phyloP scores from a whole-genome alignment of 78 protist genomes.

The Dictyostelium intermedium region DNA sequence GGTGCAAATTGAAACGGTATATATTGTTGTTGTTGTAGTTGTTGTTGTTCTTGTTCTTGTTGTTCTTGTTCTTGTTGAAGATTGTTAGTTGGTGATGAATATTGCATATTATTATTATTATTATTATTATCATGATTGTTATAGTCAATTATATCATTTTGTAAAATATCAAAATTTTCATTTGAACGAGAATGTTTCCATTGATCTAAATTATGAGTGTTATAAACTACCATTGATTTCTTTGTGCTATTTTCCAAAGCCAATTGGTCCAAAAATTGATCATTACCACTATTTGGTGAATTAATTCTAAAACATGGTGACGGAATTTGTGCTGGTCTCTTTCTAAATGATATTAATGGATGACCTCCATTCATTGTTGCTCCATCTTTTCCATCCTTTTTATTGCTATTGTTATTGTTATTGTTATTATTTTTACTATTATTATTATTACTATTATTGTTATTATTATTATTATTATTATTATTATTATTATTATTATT shows the following conservation, averaged over 20 bases:
- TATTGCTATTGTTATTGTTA: background rate
- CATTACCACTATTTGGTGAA: background rate
- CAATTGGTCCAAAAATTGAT: background rate
- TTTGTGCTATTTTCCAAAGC: background rate
- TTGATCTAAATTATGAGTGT: slow-evolving; percentile 10
- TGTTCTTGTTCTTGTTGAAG: background rate
- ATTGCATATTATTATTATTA: background rate
- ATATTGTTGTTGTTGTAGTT: background rate
- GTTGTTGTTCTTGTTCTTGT: background rate
- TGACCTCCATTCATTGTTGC: background rate
- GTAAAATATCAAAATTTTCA: background rate
- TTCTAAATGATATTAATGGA: slow-evolving; percentile 10
- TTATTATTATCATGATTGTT: background rate
- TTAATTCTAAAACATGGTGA: slow-evolving; percentile 10
- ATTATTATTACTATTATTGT: background rate
- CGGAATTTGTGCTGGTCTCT: slow-evolving; percentile 16
- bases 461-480: background rate
- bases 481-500: background rate
- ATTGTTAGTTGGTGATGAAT: background rate
- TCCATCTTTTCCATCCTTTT: background rate
- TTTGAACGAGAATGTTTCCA: background rate
- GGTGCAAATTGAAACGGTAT: background rate
- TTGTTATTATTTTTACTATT: background rate
- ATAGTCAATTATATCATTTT: background rate
- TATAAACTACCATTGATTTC: background rate